phyloP scores from a whole-genome alignment of 129 eudicot species.

The Helichrysum umbraculigerum region DNA sequence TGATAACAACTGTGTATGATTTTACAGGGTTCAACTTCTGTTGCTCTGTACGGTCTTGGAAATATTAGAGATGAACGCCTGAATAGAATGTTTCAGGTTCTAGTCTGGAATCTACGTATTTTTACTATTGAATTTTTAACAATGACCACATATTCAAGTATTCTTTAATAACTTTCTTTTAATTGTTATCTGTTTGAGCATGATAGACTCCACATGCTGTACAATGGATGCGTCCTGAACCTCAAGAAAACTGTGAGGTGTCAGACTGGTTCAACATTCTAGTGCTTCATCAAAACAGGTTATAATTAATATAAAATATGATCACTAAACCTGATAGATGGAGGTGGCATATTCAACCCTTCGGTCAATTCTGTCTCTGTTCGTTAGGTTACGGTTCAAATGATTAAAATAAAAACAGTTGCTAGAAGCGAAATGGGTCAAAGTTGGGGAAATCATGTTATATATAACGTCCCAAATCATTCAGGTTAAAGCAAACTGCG shows the following conservation, averaged over 20 bases:
- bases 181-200: conserved; percentile 17
- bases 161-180: conserved; percentile 10
- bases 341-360: background rate
- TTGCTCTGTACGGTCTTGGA: conserved; percentile 96
- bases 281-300: conserved; percentile 98
- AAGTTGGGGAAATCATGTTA: background rate
- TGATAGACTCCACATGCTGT: conserved; percentile 94
- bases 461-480: background rate
- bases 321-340: conserved; percentile 9
- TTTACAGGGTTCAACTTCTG: conserved; percentile 82
- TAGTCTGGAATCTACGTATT: background rate
- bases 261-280: conserved; percentile 98
- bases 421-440: background rate
- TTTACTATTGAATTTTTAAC: background rate
- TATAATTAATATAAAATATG: background rate
- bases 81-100: conserved; percentile 98
- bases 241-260: conserved; percentile 81
- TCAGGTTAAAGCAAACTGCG: too few relatives aligned
- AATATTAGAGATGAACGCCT: conserved; percentile 98
- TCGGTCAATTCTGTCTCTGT: background rate
- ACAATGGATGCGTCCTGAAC: conserved; percentile 99
- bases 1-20: background rate
- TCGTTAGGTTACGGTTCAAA: background rate
- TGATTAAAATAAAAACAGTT: background rate
- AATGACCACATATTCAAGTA: background rate